phyloP scores from a whole-genome alignment of 495 filamentous ascomycete species.

The Cetradonia linearis region DNA sequence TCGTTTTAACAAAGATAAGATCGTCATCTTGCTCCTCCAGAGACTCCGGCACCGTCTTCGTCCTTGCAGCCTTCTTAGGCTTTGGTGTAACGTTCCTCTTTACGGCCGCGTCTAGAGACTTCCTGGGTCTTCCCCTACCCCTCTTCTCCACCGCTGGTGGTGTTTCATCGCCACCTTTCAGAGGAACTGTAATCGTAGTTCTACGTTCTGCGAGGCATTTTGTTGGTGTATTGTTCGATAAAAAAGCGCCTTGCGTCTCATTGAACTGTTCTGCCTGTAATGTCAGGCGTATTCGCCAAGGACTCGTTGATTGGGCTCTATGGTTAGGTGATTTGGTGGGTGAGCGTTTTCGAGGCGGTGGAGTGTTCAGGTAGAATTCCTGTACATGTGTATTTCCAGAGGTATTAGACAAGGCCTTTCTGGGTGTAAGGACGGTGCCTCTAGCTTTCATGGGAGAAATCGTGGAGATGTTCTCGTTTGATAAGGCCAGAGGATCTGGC shows the following conservation, averaged over 20 bases:
- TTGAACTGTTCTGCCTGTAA: constrained; percentile 48
- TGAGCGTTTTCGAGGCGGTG: constrained; percentile 11
- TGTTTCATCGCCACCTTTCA: constrained; percentile 38
- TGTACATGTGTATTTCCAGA: constrained; percentile 22
- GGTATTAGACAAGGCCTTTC: constrained; percentile 16
- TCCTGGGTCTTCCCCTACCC: constrained; percentile 38
- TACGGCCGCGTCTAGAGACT: constrained; percentile 28
- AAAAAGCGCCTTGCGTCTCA: constrained; percentile 28
- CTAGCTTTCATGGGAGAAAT: constrained; percentile 13
- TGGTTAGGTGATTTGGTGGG: constrained; percentile 13
- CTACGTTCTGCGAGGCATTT: constrained; percentile 35
- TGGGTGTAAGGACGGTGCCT: constrained; percentile 14
- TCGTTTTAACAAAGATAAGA: constrained; percentile 17
- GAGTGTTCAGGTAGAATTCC: constrained; percentile 21
- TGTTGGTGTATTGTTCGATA: constrained; percentile 25
- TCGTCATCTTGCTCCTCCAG: constrained; percentile 1
- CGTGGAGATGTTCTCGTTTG: constrained; percentile 6
- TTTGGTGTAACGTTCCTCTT: constrained; percentile 25
- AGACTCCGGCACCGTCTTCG: constrained; percentile 28
- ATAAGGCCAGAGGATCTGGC: constrained; percentile 18
- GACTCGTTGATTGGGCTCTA: constrained; percentile 35
- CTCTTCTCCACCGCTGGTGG: constrained; percentile 32
- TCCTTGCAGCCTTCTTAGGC: constrained; percentile 30
- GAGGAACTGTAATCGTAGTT: constrained; percentile 43
- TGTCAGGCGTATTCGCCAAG: constrained; percentile 50